Base-by-base conservation (phyloP, 1,139 yeast genomes). In the Pichia inconspicua region DNA sequence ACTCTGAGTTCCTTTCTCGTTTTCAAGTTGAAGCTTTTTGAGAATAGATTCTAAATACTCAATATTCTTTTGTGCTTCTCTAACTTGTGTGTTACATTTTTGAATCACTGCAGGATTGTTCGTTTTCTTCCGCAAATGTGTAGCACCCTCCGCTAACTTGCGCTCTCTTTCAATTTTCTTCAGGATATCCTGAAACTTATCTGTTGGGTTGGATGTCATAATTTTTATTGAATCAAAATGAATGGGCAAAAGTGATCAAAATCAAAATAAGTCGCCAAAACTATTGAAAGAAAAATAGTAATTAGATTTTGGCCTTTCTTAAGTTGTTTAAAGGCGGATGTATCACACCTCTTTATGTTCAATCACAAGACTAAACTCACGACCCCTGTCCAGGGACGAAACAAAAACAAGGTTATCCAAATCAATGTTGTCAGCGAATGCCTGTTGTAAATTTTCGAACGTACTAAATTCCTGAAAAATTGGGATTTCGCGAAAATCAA, bases 51-150 rank as follows among this genome's bases (percentile, higher is more conserved):
- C 85, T 54, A 92, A 74, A 59, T 90, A 92, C 57, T 87, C 92
- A 56, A 92, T 85, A 66, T 90, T 90, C 55, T 87, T 82, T 61
- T 88, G 90, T 2, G 97, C 90, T 60, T 92, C 97, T 54, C 94
- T 74, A 58, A 92, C 89, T 60, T 84, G 88, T 36, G 90, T 82
- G 66, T 88, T 90, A 71, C 97, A 90, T 63, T 85, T 80, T 62
- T 88, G 95, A 58, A 90, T 89, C 44, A 90, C 96, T 55, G 78
- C 80, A 22, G 83, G 73, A 66, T 92, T 92, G 55, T 73, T 67
- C 22, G 97, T 87, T 55, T 80, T 82, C 63, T 80, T 81, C 64
- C 87, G 83, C 68, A 92, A 72, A 52, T 84, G 76, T 52, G 84
- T 82, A 52, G 95, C 92, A 47, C 97, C 97, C 56, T 81, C 84